phyloP scores from a whole-genome alignment of 1,139 yeast genomes.

The Yamadazyma buinensis region DNA sequence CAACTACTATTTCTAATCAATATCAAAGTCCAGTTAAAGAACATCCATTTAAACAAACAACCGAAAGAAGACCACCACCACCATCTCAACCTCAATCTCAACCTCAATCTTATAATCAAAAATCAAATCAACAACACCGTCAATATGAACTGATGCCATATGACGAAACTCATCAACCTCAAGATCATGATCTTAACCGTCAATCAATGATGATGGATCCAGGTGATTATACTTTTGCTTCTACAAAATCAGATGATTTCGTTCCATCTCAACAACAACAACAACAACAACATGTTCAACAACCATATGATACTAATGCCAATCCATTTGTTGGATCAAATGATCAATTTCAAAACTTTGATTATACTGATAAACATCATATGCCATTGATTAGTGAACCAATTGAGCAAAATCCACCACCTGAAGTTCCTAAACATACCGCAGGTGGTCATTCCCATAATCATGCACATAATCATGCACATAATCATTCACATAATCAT shows the following conservation, averaged over 20 bases:
- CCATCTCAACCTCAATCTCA: not conserved
- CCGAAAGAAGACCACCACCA: slow-evolving; percentile 24
- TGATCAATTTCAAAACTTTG: slow-evolving; percentile 26
- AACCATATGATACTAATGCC: not conserved
- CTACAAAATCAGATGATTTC: slow-evolving; percentile 18
- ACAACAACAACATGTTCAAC: not conserved
- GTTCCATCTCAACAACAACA: not conserved
- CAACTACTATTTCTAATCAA: slow-evolving; percentile 32
- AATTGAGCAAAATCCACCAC: slow-evolving; percentile 5
- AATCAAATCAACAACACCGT: slow-evolving; percentile 1
- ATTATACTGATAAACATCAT: slow-evolving; percentile 23
- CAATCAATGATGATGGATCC: slow-evolving; percentile 8
- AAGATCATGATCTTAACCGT: slow-evolving; percentile 8
- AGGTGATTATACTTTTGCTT: slow-evolving; percentile 21
- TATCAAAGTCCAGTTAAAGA: slow-evolving; percentile 30
- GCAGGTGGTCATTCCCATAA: too few species aligned
- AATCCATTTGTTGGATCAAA: slow-evolving; percentile 17
- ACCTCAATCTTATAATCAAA: slow-evolving; percentile 8
- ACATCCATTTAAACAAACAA: slow-evolving; percentile 22
- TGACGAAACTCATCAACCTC: slow-evolving; percentile 4
- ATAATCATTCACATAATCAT: not conserved
- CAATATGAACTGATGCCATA: slow-evolving; percentile 7
- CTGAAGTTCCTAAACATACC: slow-evolving; percentile 6
- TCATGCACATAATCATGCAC: not conserved
- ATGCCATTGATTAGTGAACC: slow-evolving; percentile 8